Percentiles rank a stretch among this genome's conserved stretches.
Conservation (phyloP, 192 early-diverging fungal species). For the Coemansia sp. region DNA sequence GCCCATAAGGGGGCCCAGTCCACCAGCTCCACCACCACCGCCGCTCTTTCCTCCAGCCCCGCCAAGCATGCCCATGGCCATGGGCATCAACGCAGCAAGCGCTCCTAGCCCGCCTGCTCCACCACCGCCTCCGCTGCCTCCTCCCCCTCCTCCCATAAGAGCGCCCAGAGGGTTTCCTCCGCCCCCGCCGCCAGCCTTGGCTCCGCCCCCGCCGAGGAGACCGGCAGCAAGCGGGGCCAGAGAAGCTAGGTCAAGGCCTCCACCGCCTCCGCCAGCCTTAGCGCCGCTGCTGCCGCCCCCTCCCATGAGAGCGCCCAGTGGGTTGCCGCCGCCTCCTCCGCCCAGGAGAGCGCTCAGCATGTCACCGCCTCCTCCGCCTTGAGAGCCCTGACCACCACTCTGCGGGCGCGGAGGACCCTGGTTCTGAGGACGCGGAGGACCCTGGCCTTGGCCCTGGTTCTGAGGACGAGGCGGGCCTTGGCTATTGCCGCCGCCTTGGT, state of each 20-base stretch:
- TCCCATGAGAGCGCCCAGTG: slow-evolving; percentile 15
- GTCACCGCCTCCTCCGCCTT: not conserved
- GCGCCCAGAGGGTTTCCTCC: slow-evolving; percentile 10
- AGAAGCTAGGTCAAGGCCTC: slow-evolving; percentile 42
- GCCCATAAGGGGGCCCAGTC: slow-evolving; percentile 38
- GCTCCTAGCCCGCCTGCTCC: slow-evolving; percentile 46
- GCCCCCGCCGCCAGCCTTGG: not conserved
- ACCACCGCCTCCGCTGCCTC: slow-evolving; percentile 13
- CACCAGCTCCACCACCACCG: slow-evolving; percentile 33
- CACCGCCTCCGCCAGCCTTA: not conserved
- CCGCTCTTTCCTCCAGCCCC: slow-evolving; percentile 23
- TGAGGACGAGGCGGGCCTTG: slow-evolving; percentile 8
- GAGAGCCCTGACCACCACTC: not conserved
- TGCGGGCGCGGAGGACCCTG: slow-evolving; percentile 8
- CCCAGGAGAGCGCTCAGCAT: not conserved
- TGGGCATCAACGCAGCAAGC: slow-evolving; percentile 40
- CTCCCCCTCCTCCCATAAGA: slow-evolving; percentile 11
- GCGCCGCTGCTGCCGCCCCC: not conserved
- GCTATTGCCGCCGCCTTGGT: slow-evolving; percentile 3
- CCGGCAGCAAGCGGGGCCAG: slow-evolving; percentile 38
- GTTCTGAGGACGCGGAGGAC: slow-evolving; percentile 10
- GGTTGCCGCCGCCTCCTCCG: slow-evolving; percentile 20
- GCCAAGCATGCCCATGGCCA: slow-evolving; percentile 44
- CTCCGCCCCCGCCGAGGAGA: slow-evolving; percentile 38
- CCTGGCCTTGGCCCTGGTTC: slow-evolving; percentile 4